Conservation (phyloP, 2,329 filamentous ascomycete genomes). For the Ambrosiella xylebori region DNA sequence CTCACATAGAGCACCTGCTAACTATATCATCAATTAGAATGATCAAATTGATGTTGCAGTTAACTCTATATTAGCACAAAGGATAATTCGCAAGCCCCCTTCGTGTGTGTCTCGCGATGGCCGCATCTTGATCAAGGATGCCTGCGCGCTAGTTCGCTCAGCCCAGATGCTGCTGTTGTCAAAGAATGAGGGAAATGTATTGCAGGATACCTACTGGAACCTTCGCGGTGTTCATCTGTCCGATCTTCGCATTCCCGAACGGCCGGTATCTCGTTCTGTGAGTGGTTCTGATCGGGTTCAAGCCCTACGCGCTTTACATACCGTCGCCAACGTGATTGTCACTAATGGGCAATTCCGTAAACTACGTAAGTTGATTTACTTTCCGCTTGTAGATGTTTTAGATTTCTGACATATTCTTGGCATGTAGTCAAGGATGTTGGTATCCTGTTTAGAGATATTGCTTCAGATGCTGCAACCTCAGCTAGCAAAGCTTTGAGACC, state of each 20-base stretch:
- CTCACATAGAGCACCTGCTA: not conserved
- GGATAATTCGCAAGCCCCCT: constrained; percentile 51
- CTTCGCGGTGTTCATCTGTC: constrained; percentile 57
- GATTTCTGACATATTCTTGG: constrained; percentile 9
- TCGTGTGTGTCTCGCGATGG: constrained; percentile 69
- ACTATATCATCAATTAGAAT: constrained; percentile 37
- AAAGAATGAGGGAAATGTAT: constrained; percentile 87
- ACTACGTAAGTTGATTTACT: constrained; percentile 44
- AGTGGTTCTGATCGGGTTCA: constrained; percentile 72
- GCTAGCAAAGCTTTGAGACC: constrained; percentile 62
- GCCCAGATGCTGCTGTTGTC: constrained; percentile 71
- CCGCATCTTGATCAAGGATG: constrained; percentile 56
- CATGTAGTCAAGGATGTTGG: constrained; percentile 54
- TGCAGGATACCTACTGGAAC: constrained; percentile 96
- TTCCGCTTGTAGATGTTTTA: not conserved
- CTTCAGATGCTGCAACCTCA: constrained; percentile 71
- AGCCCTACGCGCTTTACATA: constrained; percentile 69
- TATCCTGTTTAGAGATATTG: constrained; percentile 73
- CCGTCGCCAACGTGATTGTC: constrained; percentile 72
- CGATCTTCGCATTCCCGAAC: constrained; percentile 41
- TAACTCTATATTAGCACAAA: constrained; percentile 68
- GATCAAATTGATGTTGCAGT: constrained; percentile 90
- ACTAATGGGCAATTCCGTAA: constrained; percentile 96
- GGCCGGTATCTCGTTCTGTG: constrained; percentile 56
- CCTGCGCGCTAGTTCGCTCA: constrained; percentile 63